Evolutionary conservation across 1,284 basidiomycete genomes (phyloP).

Genomic region (Trametes pubescens): DNA sequence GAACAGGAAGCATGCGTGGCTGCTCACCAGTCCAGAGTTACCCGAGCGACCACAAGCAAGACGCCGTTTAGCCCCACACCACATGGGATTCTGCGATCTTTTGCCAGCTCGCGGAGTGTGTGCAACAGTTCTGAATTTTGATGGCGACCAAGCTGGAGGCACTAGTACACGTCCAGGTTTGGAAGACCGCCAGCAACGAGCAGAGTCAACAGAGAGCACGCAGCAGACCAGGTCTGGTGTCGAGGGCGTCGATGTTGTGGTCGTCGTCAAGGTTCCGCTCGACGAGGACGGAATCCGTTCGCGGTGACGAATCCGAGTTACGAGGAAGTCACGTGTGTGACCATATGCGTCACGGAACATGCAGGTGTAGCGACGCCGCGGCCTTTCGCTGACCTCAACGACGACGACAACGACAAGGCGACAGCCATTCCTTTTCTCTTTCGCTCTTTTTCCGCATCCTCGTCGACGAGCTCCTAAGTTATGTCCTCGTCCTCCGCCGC

Average conservation of each 20-base stretch:
- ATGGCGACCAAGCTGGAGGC: too few relatives aligned
- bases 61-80: not conserved
- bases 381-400: constrained; percentile 5
- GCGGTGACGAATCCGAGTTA: not conserved
- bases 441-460: constrained; percentile 17
- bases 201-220: too few relatives aligned
- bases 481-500: constrained; percentile 22
- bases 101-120: too few relatives aligned
- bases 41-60: not conserved
- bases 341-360: not conserved
- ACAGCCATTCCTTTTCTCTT: constrained; percentile 15
- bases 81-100: not conserved
- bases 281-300: not conserved
- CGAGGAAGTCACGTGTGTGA: constrained; percentile 5
- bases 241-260: not conserved
- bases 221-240: too few relatives aligned
- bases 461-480: constrained; percentile 10
- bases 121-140: too few relatives aligned
- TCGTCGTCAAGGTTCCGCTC: not conserved
- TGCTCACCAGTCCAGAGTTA: not conserved
- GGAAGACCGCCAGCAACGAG: too few relatives aligned
- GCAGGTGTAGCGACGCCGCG: constrained; percentile 2
- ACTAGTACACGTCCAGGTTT: too few relatives aligned
- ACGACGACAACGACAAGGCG: constrained; percentile 24
- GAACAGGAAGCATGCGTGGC: constrained; percentile 16